phyloP scores from a whole-genome alignment of 2,329 filamentous ascomycete species.

The Pseudogymnoascus destructans region DNA sequence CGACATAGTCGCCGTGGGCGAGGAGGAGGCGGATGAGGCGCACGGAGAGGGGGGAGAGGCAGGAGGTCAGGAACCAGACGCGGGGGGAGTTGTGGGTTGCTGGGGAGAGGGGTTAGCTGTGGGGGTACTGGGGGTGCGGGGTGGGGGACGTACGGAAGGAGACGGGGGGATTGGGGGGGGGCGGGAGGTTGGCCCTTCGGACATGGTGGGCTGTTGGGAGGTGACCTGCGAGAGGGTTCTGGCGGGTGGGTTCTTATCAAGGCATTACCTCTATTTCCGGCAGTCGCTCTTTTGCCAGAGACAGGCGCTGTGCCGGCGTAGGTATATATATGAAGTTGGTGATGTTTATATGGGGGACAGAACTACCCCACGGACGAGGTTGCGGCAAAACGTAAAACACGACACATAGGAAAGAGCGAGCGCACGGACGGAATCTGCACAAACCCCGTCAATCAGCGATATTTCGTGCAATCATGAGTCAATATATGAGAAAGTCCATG shows the following conservation, averaged over 20 bases:
- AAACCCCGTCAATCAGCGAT: not conserved
- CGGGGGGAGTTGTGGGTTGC: constrained; percentile 60
- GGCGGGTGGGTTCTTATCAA: not conserved
- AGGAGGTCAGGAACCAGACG: constrained; percentile 85
- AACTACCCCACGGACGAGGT: not conserved
- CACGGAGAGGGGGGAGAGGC: constrained; percentile 72
- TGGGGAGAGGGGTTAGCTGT: constrained; percentile 14
- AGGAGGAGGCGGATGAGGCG: constrained; percentile 70
- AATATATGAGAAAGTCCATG: not conserved
- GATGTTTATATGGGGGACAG: not conserved
- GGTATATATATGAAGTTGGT: not conserved
- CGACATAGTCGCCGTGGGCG: constrained; percentile 82
- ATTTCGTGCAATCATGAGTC: not conserved
- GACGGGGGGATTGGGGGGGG: constrained; percentile 17
- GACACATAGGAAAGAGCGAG: not conserved
- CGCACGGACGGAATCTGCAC: not conserved
- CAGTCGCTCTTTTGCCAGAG: not conserved
- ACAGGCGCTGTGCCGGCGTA: not conserved
- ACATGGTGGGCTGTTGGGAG: not conserved
- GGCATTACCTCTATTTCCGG: not conserved
- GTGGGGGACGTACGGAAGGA: constrained; percentile 21
- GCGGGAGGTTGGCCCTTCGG: not conserved
- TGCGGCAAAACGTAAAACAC: not conserved
- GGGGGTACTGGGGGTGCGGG: not conserved
- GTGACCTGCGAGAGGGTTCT: not conserved